Evolutionary conservation across 495 filamentous ascomycete species (phyloP).

Genomic region (Clohesyomyces aquaticus): DNA sequence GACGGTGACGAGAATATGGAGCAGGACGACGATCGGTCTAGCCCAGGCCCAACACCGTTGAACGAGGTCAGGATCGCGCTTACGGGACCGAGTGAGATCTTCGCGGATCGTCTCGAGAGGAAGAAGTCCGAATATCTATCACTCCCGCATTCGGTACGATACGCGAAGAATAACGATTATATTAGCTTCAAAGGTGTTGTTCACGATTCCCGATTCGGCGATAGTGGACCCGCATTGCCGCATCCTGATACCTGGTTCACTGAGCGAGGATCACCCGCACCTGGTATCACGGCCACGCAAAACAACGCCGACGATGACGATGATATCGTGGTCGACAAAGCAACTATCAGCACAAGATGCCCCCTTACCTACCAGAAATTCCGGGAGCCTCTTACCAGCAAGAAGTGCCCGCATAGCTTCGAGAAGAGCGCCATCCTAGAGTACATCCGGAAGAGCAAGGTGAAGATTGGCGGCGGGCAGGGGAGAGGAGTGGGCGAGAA

Average conservation of each 20-base stretch:
- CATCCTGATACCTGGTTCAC: constrained; percentile 75
- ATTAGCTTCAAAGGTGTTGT: constrained; percentile 74
- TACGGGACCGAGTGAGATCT: constrained; percentile 38
- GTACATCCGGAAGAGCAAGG: constrained; percentile 57
- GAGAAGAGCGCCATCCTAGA: constrained; percentile 71
- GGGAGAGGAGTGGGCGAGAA: constrained; percentile 27
- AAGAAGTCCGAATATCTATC: constrained; percentile 45
- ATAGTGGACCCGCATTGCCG: constrained; percentile 65
- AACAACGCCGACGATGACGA: constrained; percentile 59
- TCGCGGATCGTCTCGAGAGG: constrained; percentile 35
- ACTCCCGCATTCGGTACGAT: constrained; percentile 49
- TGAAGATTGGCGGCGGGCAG: constrained; percentile 39
- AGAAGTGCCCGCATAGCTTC: constrained; percentile 81
- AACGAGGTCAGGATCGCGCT: constrained; percentile 9
- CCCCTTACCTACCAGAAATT: constrained; percentile 78
- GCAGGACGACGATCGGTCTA: constrained; percentile 35
- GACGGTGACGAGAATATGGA: constrained; percentile 31
- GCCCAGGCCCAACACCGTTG: constrained; percentile 29
- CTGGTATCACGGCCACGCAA: constrained; percentile 43
- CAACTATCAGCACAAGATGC: constrained; percentile 73
- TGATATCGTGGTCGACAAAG: constrained; percentile 73
- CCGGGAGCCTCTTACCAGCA: constrained; percentile 72
- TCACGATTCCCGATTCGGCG: constrained; percentile 73
- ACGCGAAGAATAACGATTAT: constrained; percentile 79
- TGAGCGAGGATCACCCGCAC: constrained; percentile 42